Evolutionary conservation across 306 rosid genomes (phyloP), one percentile per base, ranked within the genome.

Genomic region (Fagus crenata): DNA sequence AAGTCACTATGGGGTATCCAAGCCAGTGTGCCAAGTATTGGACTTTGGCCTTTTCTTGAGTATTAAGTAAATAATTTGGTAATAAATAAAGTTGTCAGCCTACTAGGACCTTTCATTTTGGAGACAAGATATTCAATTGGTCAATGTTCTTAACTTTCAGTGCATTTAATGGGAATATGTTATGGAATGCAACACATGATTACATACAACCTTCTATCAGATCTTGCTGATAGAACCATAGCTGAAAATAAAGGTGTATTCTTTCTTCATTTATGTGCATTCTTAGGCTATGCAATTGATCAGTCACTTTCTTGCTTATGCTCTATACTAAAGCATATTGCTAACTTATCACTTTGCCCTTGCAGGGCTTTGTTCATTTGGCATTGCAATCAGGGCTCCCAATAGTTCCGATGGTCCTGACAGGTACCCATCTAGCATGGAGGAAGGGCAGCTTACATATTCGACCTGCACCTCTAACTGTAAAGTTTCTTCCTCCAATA

Each of bases 281-380:
- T 63, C 17, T 4, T 33, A 13, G 43, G 46, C 6, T 64, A 64
- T 64, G 43, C 6, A 64, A 37, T 64, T 35, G 43, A 64, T 37
- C 13, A 13, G 28, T 7, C 3, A 42, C 64, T 11, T 15, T 40
- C 33, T 39, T 77, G 42, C 59, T 18, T 7, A 4, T 67, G 67
- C 56, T 53, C 3, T 22, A 42, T 54, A 41, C 56, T 41, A 28
- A 49, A 63, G 51, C 1, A 36, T 6, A n/a, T 65, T 65, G 31
- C 49, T 65, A 2, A 40, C 28, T 8, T n/a, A 18, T 76, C 55
- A 41, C 75, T 36, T 82, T 32, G 60, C 12, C 55, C 1, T 72
- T 84, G 83, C 84, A 90, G 95, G 95, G 89, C 42, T 90, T 88
- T 78, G 81, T 88, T 76, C 95, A 90, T 78, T 71, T 88, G 76